Base-by-base conservation (phyloP, 441 rosid species). In the Rhodomyrtus psidioides region DNA sequence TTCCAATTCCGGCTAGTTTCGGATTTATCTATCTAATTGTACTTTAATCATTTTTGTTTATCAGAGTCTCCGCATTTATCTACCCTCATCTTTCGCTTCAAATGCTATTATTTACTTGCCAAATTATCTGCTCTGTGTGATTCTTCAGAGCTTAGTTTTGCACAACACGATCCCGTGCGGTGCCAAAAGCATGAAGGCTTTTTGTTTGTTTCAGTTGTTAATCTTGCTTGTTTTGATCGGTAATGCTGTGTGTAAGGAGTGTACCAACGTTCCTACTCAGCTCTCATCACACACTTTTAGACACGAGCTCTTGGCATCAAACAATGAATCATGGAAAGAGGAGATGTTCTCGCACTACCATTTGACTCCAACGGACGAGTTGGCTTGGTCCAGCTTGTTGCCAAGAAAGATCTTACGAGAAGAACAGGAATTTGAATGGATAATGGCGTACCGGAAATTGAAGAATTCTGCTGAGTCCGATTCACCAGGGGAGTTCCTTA, bases 301-400 rank as follows among this genome's bases (percentile, higher is more conserved):
- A 26, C 88, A 89, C 65, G 94, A 91, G 65, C 93, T 95, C 58
- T 88, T 94, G 13, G 87, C 91, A 51, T 97, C 99, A 34, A 88
- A 88, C 26, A 95, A 95, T 83, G 93, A 92, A 12, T 87, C 98
- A 5, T 90, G 93, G 91, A 94, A 91, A 84, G 70, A 91, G 56
- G 95, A 96, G 90, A 75, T 94, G 91, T 93, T 93, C 90, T 90
- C 92, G n/a, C 95, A 95, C 87, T 92, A 96, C 89, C 98, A 96
- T 89, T 88, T 97, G 90, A 93, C 87, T 55, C 99, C 95, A 13
- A 93, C 95, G 3, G 99, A 97, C 84, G 98, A 97, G 14, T 83
- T 94, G 0, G 95, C 96, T 87, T 95, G 99, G 99, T 87, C 93
- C 81, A 90, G 86, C 90, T 88, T 97, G 93, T 84, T 94, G 23